Evolutionary conservation across 2,329 filamentous ascomycete species (phyloP), one percentile per base, ranked within the genome.

Genomic region (Fusarium keratoplasticum): DNA sequence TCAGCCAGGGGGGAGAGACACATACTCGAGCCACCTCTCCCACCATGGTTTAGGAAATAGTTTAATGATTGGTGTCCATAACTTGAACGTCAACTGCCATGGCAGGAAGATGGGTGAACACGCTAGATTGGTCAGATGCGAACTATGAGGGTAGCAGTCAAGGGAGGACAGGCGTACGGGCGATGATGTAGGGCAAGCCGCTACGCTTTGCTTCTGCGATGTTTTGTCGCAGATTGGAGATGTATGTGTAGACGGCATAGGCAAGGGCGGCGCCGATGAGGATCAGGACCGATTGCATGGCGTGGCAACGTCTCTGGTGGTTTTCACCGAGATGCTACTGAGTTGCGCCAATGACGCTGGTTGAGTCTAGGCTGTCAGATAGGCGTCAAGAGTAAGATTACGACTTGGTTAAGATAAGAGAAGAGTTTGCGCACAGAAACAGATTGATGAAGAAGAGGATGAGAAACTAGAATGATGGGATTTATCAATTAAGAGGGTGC

Each of bases 21-120:
- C 90, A 74, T 85, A 93, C 91, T 88, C 86, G 52, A 92, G 80
- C 88, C 91, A 91, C 61, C 84, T 76, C 64, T 90, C 84, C 82
- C 88, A 91, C 81, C 85, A 88, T 18, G 85, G 83, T 50, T 82
- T 82, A 1, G 92, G 92, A 0, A 93, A 82, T 16, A 81, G 77
- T 66, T 85, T 86, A 73, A 93, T 84, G 16, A 92, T 66, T 4
- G 88, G 88, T 13, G 90, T 77, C 87, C 86, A 91, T 44, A 91
- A 69, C 60, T 80, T 80, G 73, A 86, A 84, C 3, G 88, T 88
- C 29, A 91, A 76, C 64, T 91, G 84, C 88, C 90, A 93, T 25
- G 86, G 76, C 18, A 85, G 74, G 73, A 86, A 88, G 77, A 89
- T 87, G 1, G 87, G 85, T 22, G 83, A 84, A 47, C 84, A 79